Percentiles rank a stretch among this genome's conserved stretches.
Evolutionary conservation across 1,284 basidiomycete genomes (phyloP).

Genomic region (Phenoliferia sp.): DNA sequence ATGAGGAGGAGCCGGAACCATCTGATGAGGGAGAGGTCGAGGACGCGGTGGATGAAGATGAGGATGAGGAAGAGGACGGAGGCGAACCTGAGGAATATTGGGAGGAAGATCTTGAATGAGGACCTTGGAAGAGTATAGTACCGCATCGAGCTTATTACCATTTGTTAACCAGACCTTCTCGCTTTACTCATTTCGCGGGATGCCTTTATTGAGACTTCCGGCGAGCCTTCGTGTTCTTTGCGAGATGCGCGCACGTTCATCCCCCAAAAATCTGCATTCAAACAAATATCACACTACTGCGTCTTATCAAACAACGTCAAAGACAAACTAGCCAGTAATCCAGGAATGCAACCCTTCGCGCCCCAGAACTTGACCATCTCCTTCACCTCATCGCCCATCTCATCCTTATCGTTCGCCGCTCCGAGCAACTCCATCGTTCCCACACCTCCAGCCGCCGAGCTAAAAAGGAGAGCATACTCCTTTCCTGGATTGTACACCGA

Average conservation of each 20-base stretch:
- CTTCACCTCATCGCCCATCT: conserved; percentile 29
- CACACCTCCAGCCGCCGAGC: conserved; percentile 27
- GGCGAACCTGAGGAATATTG: no score
- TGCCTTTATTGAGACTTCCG: no score
- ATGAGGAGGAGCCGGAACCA: conserved; percentile 26
- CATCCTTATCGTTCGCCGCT: conserved; percentile 29
- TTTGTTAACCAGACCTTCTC: no score
- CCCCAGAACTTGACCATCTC: conserved; percentile 34
- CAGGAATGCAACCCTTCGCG: conserved; percentile 24
- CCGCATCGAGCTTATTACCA: no score
- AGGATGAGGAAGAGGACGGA: background rate
- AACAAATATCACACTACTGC: background rate
- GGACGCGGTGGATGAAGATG: conserved; percentile 19
- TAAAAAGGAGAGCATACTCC: conserved; percentile 39
- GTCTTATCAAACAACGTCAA: conserved; percentile 7
- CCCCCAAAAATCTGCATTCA: no score
- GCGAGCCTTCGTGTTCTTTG: no score
- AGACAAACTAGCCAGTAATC: conserved; percentile 35
- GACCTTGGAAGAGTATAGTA: no score
- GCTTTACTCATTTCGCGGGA: no score
- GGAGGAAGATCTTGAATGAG: no score
- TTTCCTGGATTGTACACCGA: conserved; percentile 58
- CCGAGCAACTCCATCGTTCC: conserved; percentile 33
- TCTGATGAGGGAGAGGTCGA: conserved; percentile 35
- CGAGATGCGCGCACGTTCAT: no score